Conservation (phyloP, 1,139 yeast genomes). For the Lodderomyces theae region DNA sequence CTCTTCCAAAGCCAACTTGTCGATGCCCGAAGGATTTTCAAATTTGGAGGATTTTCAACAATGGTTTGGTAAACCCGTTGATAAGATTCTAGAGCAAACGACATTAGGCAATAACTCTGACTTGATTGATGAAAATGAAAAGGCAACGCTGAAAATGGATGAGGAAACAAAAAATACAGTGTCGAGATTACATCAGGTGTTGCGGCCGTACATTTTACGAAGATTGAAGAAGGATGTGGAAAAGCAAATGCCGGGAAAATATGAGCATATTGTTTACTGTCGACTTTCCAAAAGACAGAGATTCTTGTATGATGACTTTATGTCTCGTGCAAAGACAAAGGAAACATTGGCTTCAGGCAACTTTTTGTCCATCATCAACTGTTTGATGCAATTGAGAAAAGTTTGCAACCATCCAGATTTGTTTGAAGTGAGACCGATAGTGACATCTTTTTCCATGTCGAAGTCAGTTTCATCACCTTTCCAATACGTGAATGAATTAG, state of each 20-base stretch:
- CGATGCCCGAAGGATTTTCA: conserved; percentile 96
- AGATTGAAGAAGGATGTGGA: conserved; percentile 96
- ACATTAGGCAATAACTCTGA: conserved; percentile 58
- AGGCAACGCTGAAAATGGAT: conserved; percentile 38
- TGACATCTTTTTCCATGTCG: conserved; percentile 80
- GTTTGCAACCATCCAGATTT: conserved; percentile 98
- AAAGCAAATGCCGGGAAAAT: conserved; percentile 97
- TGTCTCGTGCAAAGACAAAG: conserved; percentile 94
- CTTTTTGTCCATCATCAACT: conserved; percentile 89
- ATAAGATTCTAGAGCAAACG: conserved; percentile 72
- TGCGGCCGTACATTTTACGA: conserved; percentile 87
- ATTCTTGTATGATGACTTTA: conserved; percentile 89
- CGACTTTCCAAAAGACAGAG: conserved; percentile 90
- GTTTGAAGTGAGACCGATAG: conserved; percentile 92
- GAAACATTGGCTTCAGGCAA: conserved; percentile 95
- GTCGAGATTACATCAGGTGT: conserved; percentile 83
- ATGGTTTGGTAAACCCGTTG: conserved; percentile 98
- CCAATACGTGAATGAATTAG: conserved; percentile 38
- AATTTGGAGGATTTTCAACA: conserved; percentile 93
- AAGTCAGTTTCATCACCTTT: conserved; percentile 58
- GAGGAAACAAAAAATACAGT: conserved; percentile 84
- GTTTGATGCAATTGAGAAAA: conserved; percentile 96
- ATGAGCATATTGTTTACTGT: conserved; percentile 92
- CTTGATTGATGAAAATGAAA: conserved; percentile 41
- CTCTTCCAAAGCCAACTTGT: conserved; percentile 62